Percentiles rank a stretch among this genome's conserved stretches.
Conservation (phyloP, 768 basidiomycete genomes). For the Xanthoconium stramineum region DNA sequence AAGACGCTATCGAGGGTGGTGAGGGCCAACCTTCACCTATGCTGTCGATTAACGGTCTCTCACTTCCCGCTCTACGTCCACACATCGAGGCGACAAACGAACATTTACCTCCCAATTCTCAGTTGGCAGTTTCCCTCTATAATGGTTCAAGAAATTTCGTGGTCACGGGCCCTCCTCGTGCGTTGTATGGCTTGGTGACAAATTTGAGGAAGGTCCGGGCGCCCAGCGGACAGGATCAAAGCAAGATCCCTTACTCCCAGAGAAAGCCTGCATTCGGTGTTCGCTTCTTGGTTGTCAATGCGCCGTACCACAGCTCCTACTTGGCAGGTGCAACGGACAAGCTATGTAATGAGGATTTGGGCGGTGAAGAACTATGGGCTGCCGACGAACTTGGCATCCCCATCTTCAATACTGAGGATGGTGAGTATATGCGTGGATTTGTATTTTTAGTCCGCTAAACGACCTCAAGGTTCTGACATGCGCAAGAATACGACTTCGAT, state of each 20-base stretch:
- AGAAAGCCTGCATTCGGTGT: constrained; percentile 90
- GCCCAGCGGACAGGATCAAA: constrained; percentile 83
- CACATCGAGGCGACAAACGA: constrained; percentile 87
- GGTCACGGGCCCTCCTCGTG: constrained; percentile 86
- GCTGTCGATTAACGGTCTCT: constrained; percentile 85
- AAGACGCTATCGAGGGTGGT: constrained; percentile 86
- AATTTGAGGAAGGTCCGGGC: constrained; percentile 89
- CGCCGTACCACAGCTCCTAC: constrained; percentile 94
- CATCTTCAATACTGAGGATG: constrained; percentile 91
- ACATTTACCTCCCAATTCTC: constrained; percentile 74
- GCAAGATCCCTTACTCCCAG: constrained; percentile 91
- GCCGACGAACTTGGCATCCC: constrained; percentile 69
- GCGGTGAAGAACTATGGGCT: constrained; percentile 75
- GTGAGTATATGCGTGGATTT: constrained; percentile 42
- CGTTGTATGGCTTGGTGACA: constrained; percentile 93
- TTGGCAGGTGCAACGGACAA: constrained; percentile 71
- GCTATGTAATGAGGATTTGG: constrained; percentile 71
- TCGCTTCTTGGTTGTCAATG: constrained; percentile 92
- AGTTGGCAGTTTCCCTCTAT: constrained; percentile 83
- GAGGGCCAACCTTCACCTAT: constrained; percentile 94
- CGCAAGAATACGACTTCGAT: constrained; percentile 66
- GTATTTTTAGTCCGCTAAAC: constrained; percentile 20
- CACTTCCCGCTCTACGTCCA: constrained; percentile 68
- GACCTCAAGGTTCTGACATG: constrained; percentile 72
- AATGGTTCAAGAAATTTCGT: constrained; percentile 92